Evolutionary conservation across 441 rosid genomes (phyloP).

Genomic region (Omphalea diandra): DNA sequence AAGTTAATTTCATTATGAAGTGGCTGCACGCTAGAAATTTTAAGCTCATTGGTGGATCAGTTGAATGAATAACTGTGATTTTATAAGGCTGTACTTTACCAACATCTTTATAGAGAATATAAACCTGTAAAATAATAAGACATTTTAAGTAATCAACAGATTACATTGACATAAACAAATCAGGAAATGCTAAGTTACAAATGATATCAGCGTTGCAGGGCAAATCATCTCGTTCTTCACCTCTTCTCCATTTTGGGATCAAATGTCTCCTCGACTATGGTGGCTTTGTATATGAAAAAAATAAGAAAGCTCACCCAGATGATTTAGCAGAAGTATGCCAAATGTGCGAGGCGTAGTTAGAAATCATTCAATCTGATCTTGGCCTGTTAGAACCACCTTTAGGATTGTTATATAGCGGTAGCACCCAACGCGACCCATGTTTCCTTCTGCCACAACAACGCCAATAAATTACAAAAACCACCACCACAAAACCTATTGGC

Average conservation of each 20-base stretch:
- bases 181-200: constrained; percentile 25
- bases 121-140: background rate
- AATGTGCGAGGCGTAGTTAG: background rate
- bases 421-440: constrained; percentile 63
- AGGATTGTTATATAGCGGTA: constrained; percentile 66
- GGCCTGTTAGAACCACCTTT: constrained; percentile 58
- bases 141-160: constrained; percentile 23
- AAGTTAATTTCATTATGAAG: too few relatives aligned
- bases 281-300: constrained; percentile 28
- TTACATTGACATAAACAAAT: constrained; percentile 27
- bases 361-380: constrained; percentile 62
- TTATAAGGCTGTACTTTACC: background rate
- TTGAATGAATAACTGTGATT: background rate
- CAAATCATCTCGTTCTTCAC: constrained; percentile 23
- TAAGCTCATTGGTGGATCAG: background rate
- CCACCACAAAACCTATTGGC: constrained; percentile 58
- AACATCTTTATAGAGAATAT: constrained; percentile 9
- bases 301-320: constrained; percentile 32
- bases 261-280: background rate
- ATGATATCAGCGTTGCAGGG: background rate
- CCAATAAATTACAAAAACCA: constrained; percentile 62
- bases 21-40: constrained; percentile 11
- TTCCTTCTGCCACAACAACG: constrained; percentile 83
- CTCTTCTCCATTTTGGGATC: constrained; percentile 17
- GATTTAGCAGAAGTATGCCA: constrained; percentile 16